Evolutionary conservation across 495 filamentous ascomycete species (phyloP).

Genomic region (Talaromyces trachyspermus): DNA sequence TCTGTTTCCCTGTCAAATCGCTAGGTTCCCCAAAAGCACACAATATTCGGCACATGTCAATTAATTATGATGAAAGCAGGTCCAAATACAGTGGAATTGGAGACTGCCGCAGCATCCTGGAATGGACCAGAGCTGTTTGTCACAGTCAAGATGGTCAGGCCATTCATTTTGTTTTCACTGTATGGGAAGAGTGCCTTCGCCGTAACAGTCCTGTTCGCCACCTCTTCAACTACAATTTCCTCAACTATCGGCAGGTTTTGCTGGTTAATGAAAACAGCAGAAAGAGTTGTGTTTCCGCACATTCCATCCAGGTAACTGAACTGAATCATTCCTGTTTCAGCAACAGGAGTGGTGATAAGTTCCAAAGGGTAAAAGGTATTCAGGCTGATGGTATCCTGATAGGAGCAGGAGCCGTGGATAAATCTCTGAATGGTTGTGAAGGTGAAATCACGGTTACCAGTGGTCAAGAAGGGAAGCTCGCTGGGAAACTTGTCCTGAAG

Average conservation of each 20-base stretch:
- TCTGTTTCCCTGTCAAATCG: too few species aligned
- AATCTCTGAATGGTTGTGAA: conserved; percentile 51
- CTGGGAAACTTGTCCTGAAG: conserved; percentile 50
- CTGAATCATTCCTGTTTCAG: conserved; percentile 9
- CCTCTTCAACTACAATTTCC: conserved; percentile 30
- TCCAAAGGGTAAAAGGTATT: conserved; percentile 43
- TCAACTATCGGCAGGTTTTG: conserved; percentile 50
- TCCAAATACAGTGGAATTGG: conserved; percentile 43
- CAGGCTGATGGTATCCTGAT: conserved; percentile 41
- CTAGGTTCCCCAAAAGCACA: too few species aligned
- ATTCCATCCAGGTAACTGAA: conserved; percentile 32
- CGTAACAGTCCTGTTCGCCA: conserved; percentile 24
- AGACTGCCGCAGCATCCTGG: conserved; percentile 34
- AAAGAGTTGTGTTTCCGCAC: conserved; percentile 14
- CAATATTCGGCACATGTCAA: too few species aligned
- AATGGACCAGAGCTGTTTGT: conserved; percentile 35
- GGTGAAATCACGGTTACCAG: conserved; percentile 46
- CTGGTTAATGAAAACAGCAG: conserved; percentile 50
- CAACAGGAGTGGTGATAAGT: conserved; percentile 14
- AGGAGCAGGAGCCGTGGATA: conserved; percentile 50
- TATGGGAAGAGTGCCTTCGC: conserved; percentile 40
- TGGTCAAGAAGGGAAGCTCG: conserved; percentile 57
- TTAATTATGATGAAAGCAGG: conserved; percentile 55
- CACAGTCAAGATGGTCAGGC: conserved; percentile 51
- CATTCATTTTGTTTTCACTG: conserved; percentile 35